phyloP scores from a whole-genome alignment of 2,329 filamentous ascomycete genomes.

The Fusarium sp. region DNA sequence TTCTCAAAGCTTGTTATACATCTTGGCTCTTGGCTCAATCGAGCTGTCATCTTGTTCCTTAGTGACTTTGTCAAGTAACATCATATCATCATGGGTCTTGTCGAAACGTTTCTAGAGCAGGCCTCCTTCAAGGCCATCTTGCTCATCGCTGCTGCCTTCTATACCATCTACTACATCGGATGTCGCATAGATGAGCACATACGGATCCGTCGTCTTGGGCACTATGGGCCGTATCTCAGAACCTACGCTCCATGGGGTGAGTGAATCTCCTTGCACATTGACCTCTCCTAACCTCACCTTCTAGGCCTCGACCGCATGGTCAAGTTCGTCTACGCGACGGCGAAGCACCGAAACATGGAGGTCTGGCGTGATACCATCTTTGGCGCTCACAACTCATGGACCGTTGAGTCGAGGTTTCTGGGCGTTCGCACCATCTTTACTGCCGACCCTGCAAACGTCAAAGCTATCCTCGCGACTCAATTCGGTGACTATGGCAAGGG shows the following conservation, averaged over 20 bases:
- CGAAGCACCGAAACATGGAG: slow-evolving; percentile 67
- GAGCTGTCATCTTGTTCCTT: not conserved
- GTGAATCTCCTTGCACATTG: slow-evolving; percentile 15
- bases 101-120: slow-evolving; percentile 61
- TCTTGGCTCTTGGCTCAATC: not conserved
- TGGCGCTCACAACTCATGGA: slow-evolving; percentile 59
- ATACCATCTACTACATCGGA: slow-evolving; percentile 53
- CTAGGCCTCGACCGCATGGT: slow-evolving; percentile 74
- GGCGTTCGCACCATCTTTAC: slow-evolving; percentile 78
- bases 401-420: slow-evolving; percentile 68
- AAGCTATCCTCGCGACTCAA: slow-evolving; percentile 88
- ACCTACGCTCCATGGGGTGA: slow-evolving; percentile 61
- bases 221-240: slow-evolving; percentile 53
- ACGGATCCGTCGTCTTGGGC: slow-evolving; percentile 60
- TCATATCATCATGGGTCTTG: slow-evolving; percentile 58
- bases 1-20: not conserved
- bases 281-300: not conserved
- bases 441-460: slow-evolving; percentile 88
- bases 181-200: slow-evolving; percentile 55
- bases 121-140: slow-evolving; percentile 57
- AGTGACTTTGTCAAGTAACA: not conserved
- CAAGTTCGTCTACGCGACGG: slow-evolving; percentile 64
- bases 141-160: slow-evolving; percentile 52
- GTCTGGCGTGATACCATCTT: slow-evolving; percentile 70
- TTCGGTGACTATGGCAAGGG: slow-evolving; percentile 90